Evolutionary conservation across 805 yeast species (phyloP), one percentile per base, ranked within the genome.

Genomic region (Saccharomycopsis lassenensis): DNA sequence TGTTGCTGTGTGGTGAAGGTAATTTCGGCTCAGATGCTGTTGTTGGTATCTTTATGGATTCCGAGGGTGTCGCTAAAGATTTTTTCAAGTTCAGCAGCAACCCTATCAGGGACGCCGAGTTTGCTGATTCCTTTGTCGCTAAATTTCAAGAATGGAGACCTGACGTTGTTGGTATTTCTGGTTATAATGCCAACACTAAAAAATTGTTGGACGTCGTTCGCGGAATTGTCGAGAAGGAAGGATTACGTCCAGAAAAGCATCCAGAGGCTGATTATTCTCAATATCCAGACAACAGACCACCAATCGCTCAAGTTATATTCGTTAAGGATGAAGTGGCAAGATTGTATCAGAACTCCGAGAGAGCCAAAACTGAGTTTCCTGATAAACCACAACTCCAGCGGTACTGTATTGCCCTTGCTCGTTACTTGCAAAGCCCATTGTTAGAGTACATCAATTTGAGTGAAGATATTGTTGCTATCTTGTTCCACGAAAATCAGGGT

Each of bases 251-350:
- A 22, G 52, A 46, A 15, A 46, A 45, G 11, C 53, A 46, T 33
- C 49, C 36, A 3, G 52, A 51, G 16, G 56, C 49, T 18, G 61
- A 43, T 26, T 41, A 37, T 27, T 16, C 26, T 12, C 26, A 31
- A 27, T 41, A 15, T 20, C 29, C 21, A 17, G 32, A 39, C 18
- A 27, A 61, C 31, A 58, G 55, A 17, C 58, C 72, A n/a, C 79
- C 81, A 7, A 64, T 71, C 7, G 51, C 82, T 25, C 77, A 74
- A 26, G 71, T 85, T 3, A 60, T 86, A 11, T 89, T 85, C 75
- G 94, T 82, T 29, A 82, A 79, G 47, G 95, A 89, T 55, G 97
- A 91, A 55, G 84, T 93, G 21, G 96, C 97, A 1, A 67, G 93
- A 37, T 69, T 91, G 42, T 91, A 69, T 55, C 93, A 87, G 53